Percentiles rank a stretch among this genome's conserved stretches.
Conservation (phyloP, 176 grass and related monocot species). For the Carex pumila region DNA sequence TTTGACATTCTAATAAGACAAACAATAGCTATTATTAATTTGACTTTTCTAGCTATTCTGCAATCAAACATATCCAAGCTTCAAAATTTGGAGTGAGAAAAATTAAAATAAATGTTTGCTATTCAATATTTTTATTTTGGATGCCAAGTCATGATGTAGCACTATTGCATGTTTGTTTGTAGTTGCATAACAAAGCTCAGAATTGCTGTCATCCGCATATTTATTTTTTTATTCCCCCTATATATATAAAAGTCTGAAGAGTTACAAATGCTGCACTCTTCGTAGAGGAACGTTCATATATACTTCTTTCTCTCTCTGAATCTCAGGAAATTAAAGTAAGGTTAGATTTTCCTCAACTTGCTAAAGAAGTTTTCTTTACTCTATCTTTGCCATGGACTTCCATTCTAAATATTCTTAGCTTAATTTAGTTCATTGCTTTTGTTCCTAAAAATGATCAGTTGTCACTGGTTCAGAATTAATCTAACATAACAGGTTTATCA, state of each 20-base stretch:
- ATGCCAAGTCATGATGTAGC: background rate
- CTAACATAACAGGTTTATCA: background rate
- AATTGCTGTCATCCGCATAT: background rate
- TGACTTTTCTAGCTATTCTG: too few species aligned
- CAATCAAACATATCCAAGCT: too few species aligned
- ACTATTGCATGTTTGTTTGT: background rate
- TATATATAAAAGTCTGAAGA: background rate
- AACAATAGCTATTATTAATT: too few species aligned
- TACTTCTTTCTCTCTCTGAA: background rate
- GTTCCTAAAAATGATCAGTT: background rate
- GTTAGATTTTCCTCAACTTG: background rate
- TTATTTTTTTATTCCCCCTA: background rate
- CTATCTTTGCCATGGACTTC: too few species aligned
- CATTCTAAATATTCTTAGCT: too few species aligned
- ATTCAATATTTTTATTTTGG: background rate
- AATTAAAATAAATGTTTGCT: background rate
- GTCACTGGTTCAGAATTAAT: background rate
- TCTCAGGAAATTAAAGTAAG: background rate
- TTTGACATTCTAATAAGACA: too few species aligned
- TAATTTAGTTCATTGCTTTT: background rate
- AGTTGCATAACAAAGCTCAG: background rate
- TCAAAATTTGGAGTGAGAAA: too few species aligned
- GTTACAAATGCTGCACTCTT: background rate
- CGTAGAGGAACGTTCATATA: background rate
- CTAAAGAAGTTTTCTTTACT: too few species aligned